Conservation (phyloP, 805 yeast species). For the Metschnikowia continentalis region DNA sequence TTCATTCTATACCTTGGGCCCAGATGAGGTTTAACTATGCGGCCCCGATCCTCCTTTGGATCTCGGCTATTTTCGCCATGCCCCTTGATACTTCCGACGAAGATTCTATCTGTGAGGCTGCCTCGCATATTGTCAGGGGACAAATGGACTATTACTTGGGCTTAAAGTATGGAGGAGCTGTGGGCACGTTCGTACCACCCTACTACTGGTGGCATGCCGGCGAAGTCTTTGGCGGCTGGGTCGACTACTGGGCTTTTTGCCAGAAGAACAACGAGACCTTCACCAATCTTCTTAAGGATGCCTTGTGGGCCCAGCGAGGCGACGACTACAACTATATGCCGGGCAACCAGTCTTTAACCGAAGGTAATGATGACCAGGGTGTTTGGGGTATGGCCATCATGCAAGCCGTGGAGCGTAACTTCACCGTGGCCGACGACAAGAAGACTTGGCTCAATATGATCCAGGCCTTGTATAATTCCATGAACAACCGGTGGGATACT, state of each 20-base stretch:
- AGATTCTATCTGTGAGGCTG: slow-evolving; percentile 41
- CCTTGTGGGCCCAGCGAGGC: slow-evolving; percentile 44
- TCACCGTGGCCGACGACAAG: slow-evolving; percentile 28
- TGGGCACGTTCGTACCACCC: slow-evolving; percentile 43
- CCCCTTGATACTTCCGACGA: slow-evolving; percentile 34
- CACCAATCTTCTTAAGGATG: slow-evolving; percentile 28
- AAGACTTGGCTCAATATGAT: slow-evolving; percentile 36
- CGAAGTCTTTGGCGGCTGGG: slow-evolving; percentile 46
- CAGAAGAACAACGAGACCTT: slow-evolving; percentile 30
- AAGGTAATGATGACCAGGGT: slow-evolving; percentile 51
- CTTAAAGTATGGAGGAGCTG: slow-evolving; percentile 37
- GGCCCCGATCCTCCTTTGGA: slow-evolving; percentile 4
- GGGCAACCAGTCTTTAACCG: slow-evolving; percentile 43
- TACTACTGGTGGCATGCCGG: slow-evolving; percentile 56
- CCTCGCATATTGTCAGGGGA: slow-evolving; percentile 32
- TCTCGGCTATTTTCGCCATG: slow-evolving; percentile 7
- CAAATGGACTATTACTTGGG: slow-evolving; percentile 46
- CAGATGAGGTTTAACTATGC: background rate
- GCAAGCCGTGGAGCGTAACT: slow-evolving; percentile 45
- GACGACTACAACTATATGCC: slow-evolving; percentile 39
- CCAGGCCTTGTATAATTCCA: slow-evolving; percentile 43
- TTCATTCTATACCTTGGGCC: background rate
- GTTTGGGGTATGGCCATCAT: slow-evolving; percentile 48
- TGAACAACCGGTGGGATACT: slow-evolving; percentile 43
- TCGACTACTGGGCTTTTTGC: slow-evolving; percentile 39